A percentile compares a stretch with the other conserved stretches of the same genome.
These are phyloP conservation scores for Ophioceras dolichostomum DNA, from an alignment of 2,329 filamentous ascomycete species.

Conservation along the genomic window DNA sequence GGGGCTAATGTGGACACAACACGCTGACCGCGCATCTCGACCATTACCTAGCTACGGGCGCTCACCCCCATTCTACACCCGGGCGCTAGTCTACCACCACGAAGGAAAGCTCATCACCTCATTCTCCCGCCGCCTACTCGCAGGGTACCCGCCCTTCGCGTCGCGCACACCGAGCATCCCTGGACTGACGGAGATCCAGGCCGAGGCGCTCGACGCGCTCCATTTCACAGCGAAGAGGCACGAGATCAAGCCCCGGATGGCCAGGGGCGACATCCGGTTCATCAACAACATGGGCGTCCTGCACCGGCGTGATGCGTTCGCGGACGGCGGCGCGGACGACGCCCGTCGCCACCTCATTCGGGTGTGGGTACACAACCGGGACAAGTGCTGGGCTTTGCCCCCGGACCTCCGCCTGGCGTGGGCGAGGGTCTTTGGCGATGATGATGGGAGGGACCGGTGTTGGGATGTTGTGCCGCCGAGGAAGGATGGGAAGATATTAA, in stretches of 20 bases:
- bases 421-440: not conserved
- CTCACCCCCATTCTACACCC: not conserved
- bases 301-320: not conserved
- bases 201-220: not conserved
- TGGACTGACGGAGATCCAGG: not conserved
- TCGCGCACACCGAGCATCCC: not conserved
- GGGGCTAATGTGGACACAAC: no score
- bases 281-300: conserved; percentile 1
- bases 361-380: not conserved
- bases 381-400: not conserved
- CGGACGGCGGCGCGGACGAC: not conserved
- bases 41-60: no score
- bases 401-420: not conserved
- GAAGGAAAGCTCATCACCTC: conserved; percentile 33
- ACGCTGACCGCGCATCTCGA: no score
- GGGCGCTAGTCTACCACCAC: not conserved
- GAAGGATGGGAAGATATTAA: not conserved
- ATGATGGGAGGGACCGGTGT: not conserved
- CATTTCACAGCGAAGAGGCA: not conserved
- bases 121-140: not conserved
- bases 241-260: not conserved
- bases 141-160: not conserved
- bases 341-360: not conserved
- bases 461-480: not conserved
- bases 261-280: not conserved